Evolutionary conservation across 495 filamentous ascomycete genomes (phyloP).

Genomic region (Neurospora sp.): DNA sequence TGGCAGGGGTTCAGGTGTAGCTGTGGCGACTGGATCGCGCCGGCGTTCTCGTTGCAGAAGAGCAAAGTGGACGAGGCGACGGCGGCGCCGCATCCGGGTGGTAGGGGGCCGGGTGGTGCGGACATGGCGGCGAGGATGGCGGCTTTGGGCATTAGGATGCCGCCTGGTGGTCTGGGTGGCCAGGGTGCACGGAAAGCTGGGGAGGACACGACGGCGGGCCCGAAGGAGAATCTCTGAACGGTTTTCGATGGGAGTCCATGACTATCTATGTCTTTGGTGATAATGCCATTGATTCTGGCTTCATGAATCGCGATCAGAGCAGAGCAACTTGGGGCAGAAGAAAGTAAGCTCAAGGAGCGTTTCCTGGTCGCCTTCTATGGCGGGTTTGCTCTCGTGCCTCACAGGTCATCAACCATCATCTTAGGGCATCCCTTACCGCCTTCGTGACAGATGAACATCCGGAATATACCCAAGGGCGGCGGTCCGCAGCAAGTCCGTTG

Average conservation of each 20-base stretch:
- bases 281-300: not conserved
- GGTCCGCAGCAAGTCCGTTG: not conserved
- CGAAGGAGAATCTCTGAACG: slow-evolving; percentile 20
- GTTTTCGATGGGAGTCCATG: no score
- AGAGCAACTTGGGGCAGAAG: not conserved
- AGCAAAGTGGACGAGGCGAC: slow-evolving; percentile 69
- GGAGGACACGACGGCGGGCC: not conserved
- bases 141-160: slow-evolving; percentile 23
- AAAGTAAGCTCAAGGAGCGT: not conserved
- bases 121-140: slow-evolving; percentile 13
- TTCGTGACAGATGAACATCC: not conserved
- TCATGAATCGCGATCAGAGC: not conserved
- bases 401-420: not conserved
- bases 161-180: slow-evolving; percentile 9
- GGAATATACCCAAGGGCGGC: not conserved
- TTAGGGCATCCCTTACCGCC: not conserved
- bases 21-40: slow-evolving; percentile 81
- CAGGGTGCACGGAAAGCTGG: not conserved
- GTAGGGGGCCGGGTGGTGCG: slow-evolving; percentile 1
- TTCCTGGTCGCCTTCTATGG: no score
- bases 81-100: not conserved
- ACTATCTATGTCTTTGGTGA: not conserved
- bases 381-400: not conserved
- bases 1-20: slow-evolving; percentile 95
- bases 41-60: slow-evolving; percentile 77